Percentiles rank a stretch among this genome's conserved stretches.
Conservation (phyloP, 768 basidiomycete genomes). For the Boletus bicolor region DNA sequence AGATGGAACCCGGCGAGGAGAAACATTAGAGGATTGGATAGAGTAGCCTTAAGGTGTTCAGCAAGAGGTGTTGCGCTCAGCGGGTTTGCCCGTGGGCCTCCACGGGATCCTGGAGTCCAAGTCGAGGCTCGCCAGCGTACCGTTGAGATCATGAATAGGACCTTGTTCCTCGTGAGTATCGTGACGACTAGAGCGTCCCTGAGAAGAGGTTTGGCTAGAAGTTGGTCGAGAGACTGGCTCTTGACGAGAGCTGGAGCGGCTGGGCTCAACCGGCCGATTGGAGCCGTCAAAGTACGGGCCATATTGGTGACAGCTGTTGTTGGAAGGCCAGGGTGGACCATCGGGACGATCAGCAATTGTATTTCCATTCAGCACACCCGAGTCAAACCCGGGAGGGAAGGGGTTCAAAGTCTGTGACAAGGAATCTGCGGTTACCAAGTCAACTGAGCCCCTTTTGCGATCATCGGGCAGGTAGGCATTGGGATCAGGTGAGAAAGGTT, state of each 20-base stretch:
- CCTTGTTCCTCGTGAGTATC: conserved; percentile 43
- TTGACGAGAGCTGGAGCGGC: conserved; percentile 40
- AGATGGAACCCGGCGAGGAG: conserved; percentile 9
- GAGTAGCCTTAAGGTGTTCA: conserved; percentile 14
- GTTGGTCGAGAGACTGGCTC: conserved; percentile 54
- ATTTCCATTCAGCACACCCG: conserved; percentile 38
- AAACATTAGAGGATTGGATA: conserved; percentile 8
- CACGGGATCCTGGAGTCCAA: conserved; percentile 46
- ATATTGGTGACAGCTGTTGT: conserved; percentile 45
- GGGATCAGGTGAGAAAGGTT: conserved; percentile 79
- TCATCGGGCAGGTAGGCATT: conserved; percentile 41
- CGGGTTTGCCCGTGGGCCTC: conserved; percentile 26
- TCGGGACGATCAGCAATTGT: conserved; percentile 33
- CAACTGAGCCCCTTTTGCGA: conserved; percentile 36
- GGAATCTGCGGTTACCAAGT: conserved; percentile 37
- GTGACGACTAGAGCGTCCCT: conserved; percentile 22
- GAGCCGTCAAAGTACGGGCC: conserved; percentile 44
- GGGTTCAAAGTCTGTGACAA: conserved; percentile 49
- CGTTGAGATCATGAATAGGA: conserved; percentile 65
- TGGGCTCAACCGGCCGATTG: conserved; percentile 37
- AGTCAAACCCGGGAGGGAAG: conserved; percentile 50
- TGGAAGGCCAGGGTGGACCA: conserved; percentile 45
- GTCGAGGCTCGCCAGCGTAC: conserved; percentile 72
- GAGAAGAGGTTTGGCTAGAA: conserved; percentile 42
- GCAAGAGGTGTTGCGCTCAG: conserved; percentile 18